A percentile compares a stretch with the other conserved stretches of the same genome.
phyloP scores from a whole-genome alignment of 768 basidiomycete species.

The Exsudoporus frostii region DNA sequence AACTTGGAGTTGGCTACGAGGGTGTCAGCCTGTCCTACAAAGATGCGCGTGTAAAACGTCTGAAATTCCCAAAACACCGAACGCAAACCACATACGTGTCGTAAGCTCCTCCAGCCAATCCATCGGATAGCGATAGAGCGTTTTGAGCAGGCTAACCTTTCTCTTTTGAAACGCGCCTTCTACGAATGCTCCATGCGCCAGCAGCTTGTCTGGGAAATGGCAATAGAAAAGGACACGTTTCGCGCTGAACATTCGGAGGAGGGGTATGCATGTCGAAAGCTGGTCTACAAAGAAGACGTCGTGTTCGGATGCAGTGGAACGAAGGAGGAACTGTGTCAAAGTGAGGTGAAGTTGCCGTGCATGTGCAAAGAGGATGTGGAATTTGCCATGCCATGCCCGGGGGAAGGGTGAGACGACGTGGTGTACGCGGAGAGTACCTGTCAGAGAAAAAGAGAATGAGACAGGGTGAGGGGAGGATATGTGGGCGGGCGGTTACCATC shows the following conservation, averaged over 20 bases:
- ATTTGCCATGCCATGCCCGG: constrained; percentile 70
- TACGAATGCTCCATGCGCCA: constrained; percentile 64
- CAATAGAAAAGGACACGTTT: constrained; percentile 96
- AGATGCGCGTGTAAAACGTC: background rate
- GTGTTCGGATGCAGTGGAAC: constrained; percentile 41
- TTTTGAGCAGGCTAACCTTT: constrained; percentile 54
- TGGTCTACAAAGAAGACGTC: constrained; percentile 96
- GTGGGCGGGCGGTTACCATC: constrained; percentile 53
- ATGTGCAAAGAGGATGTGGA: constrained; percentile 89
- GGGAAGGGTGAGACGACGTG: constrained; percentile 75
- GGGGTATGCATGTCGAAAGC: constrained; percentile 86
- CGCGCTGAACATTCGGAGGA: constrained; percentile 61
- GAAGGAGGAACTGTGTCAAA: constrained; percentile 48
- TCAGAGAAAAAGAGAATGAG: background rate
- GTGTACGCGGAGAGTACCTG: constrained; percentile 79
- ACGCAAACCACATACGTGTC: constrained; percentile 56
- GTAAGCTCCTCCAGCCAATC: constrained; percentile 88
- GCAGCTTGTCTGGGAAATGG: constrained; percentile 95
- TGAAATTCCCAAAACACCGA: background rate
- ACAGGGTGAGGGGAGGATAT: constrained; percentile 10
- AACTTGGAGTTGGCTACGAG: constrained; percentile 92
- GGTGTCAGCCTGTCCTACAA: constrained; percentile 79
- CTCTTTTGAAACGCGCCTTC: constrained; percentile 47
- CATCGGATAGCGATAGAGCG: constrained; percentile 82
- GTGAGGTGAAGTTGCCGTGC: constrained; percentile 84